Conservation (phyloP, 1,284 basidiomycete species). For the Ustilago crameri region DNA sequence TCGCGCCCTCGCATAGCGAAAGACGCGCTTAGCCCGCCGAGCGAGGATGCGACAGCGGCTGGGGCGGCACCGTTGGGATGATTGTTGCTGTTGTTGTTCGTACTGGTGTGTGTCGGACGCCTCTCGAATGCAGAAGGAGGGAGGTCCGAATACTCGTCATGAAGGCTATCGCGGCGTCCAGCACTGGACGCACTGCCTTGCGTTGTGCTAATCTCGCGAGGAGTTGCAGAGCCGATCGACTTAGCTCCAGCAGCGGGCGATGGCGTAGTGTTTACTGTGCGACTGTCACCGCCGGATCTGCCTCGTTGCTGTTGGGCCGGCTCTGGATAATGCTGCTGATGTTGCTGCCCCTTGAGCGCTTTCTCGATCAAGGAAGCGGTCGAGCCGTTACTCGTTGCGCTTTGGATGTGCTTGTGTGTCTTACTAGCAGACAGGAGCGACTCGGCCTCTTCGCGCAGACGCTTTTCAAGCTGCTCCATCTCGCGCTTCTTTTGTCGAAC, state of each 20-base stretch:
- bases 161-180: slow-evolving; percentile 26
- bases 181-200: slow-evolving; percentile 9
- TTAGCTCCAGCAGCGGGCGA: neutral
- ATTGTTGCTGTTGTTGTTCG: slow-evolving; percentile 5
- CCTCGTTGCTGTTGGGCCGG: slow-evolving; percentile 5
- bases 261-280: neutral
- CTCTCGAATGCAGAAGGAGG: slow-evolving; percentile 49
- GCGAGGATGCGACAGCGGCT: slow-evolving; percentile 29
- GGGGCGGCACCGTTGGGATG: slow-evolving; percentile 14
- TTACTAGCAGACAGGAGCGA: slow-evolving; percentile 35
- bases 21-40: slow-evolving; percentile 53
- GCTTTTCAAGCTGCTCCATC: slow-evolving; percentile 49
- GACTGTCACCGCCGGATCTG: neutral
- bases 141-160: slow-evolving; percentile 43
- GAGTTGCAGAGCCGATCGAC: neutral
- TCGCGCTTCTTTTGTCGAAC: slow-evolving; percentile 51
- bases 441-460: slow-evolving; percentile 46
- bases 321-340: neutral
- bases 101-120: slow-evolving; percentile 29
- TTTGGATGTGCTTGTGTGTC: slow-evolving; percentile 17
- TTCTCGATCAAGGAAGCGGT: slow-evolving; percentile 29
- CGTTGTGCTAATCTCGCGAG: slow-evolving; percentile 8
- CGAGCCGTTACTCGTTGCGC: slow-evolving; percentile 11
- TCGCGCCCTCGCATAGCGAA: slow-evolving; percentile 63
- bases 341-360: slow-evolving; percentile 20